These are phyloP conservation scores for Sophora flavescens DNA, from an alignment of 306 rosid species.

Conservation along the genomic window DNA sequence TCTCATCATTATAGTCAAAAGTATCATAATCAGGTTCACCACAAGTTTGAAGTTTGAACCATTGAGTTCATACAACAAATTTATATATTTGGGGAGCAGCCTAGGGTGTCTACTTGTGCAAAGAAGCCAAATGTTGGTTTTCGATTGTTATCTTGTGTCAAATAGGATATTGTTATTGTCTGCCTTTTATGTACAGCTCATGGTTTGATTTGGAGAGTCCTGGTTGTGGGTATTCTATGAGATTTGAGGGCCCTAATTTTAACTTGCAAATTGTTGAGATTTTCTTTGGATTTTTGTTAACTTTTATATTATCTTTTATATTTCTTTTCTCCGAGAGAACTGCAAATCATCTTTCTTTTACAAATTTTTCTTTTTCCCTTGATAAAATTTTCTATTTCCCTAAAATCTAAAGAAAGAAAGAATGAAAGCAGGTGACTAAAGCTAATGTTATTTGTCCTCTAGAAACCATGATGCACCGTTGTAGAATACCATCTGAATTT, in stretches of 20 bases:
- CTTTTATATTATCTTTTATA: background rate
- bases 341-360: background rate
- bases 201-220: background rate
- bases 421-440: background rate
- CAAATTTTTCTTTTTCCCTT: conserved; percentile 20
- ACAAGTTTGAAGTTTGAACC: background rate
- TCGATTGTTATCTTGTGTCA: background rate
- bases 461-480: background rate
- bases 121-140: background rate
- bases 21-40: background rate
- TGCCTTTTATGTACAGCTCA: background rate
- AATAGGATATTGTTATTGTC: background rate
- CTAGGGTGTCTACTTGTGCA: background rate
- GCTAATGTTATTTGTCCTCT: background rate
- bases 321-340: background rate
- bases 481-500: background rate
- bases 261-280: background rate
- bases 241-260: background rate
- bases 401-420: background rate
- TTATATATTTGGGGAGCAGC: background rate
- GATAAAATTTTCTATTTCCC: background rate
- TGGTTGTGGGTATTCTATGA: background rate
- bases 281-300: background rate
- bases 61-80: background rate
- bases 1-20: background rate